Percentiles rank a stretch among this genome's conserved stretches.
These are phyloP conservation scores for Leucosporidium creatinivorum DNA, from an alignment of 768 basidiomycete species.

Conservation along the genomic window DNA sequence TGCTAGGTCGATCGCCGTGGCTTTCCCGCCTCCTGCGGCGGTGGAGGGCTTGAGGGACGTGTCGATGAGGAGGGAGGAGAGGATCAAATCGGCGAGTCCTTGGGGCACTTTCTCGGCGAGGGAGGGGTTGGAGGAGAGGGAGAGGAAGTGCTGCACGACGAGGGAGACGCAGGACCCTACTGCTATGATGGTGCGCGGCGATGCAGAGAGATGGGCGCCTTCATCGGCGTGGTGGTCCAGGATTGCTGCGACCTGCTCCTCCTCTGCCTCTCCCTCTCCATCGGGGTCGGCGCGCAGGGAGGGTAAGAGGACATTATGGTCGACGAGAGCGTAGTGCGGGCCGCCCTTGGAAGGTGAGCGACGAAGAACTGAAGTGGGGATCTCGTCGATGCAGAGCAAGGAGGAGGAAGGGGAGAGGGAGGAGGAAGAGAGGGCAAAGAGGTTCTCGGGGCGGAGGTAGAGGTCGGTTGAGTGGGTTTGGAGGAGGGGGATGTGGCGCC, in stretches of 20 bases:
- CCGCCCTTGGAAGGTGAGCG: slow-evolving; percentile 47
- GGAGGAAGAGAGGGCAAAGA: slow-evolving; percentile 61
- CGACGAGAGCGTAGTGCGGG: slow-evolving; percentile 65
- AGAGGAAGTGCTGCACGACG: slow-evolving; percentile 50
- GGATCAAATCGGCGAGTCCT: slow-evolving; percentile 68
- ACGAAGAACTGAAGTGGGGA: slow-evolving; percentile 47
- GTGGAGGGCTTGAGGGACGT: slow-evolving; percentile 63
- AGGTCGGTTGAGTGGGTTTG: slow-evolving; percentile 65
- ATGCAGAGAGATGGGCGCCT: slow-evolving; percentile 51
- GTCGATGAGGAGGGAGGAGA: slow-evolving; percentile 77
- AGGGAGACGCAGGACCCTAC: slow-evolving; percentile 70
- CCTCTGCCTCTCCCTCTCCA: no score
- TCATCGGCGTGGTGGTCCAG: slow-evolving; percentile 94
- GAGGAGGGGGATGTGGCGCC: slow-evolving; percentile 58
- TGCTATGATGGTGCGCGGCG: slow-evolving; percentile 60
- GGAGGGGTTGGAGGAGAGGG: slow-evolving; percentile 1
- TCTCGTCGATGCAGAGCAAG: slow-evolving; percentile 62
- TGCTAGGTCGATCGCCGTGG: slow-evolving; percentile 55
- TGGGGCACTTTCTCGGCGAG: slow-evolving; percentile 44
- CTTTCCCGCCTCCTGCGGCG: slow-evolving; percentile 68
- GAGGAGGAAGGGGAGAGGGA: slow-evolving; percentile 52
- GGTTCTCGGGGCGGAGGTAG: slow-evolving; percentile 75
- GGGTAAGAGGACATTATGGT: slow-evolving; percentile 70
- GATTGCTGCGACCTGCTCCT: slow-evolving; percentile 57
- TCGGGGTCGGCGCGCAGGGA: slow-evolving; percentile 43